These are phyloP conservation scores for Yamagishiella unicocca DNA, from an alignment of 139 green algal species.

Conservation along the genomic window DNA sequence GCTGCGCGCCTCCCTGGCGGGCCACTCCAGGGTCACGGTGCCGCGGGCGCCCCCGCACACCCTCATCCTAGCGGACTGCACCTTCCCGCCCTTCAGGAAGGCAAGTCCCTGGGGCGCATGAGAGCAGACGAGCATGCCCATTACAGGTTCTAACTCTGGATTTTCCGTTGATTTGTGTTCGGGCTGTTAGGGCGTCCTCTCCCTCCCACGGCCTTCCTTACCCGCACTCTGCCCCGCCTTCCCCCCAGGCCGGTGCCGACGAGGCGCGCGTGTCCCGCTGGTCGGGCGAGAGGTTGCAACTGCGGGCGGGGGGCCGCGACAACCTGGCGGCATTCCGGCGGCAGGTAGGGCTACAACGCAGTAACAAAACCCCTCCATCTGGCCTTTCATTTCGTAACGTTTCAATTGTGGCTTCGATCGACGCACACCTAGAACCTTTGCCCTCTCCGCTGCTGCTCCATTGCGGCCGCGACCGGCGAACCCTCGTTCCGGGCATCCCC, in stretches of 20 bases:
- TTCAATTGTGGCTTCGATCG: no score
- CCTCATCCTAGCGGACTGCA: conserved; percentile 76
- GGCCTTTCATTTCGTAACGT: no score
- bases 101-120: no score
- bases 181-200: neutral
- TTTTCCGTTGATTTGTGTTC: no score
- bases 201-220: no score
- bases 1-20: conserved; percentile 73
- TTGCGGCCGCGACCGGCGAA: no score
- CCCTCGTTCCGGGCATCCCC: neutral
- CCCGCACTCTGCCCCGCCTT: neutral
- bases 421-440: no score
- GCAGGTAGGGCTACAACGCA: conserved; percentile 53
- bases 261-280: conserved; percentile 26
- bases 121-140: no score
- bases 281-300: conserved; percentile 54
- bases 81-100: conserved; percentile 58
- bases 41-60: conserved; percentile 82
- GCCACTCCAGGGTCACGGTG: conserved; percentile 71
- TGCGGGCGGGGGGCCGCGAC: conserved; percentile 50
- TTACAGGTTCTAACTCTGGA: no score
- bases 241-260: conserved; percentile 1
- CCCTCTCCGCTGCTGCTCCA: no score
- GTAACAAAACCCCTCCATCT: no score
- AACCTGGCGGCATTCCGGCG: conserved; percentile 47